Base-by-base conservation (phyloP, 2,329 filamentous ascomycete genomes). In the Curvularia spicifera region DNA sequence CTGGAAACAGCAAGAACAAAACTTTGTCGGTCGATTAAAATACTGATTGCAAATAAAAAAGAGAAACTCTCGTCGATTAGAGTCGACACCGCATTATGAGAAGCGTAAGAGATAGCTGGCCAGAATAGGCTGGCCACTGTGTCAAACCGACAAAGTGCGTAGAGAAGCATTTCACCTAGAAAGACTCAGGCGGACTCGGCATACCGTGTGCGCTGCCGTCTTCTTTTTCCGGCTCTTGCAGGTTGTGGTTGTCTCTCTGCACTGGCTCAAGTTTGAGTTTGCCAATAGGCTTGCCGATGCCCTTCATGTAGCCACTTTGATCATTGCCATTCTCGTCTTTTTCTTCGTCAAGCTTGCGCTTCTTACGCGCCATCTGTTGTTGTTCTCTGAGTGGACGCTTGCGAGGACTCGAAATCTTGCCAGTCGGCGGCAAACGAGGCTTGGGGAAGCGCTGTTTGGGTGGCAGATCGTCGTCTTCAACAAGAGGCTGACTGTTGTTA, bases 381-480 rank as follows among this genome's bases (percentile, higher is more conserved):
- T 93, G 91, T 74, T 95, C 91, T 72, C 90, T 89, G 22, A 91
- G 85, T 31, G 91, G 91, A 7, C 91, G 84, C 80, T 96, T 96
- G 68, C 93, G 87, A 31, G 91, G 91, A 51, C 88, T 90, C 10
- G 90, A 89, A 66, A 96, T 96, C 82, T 96, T 96, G 71, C 91
- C 91, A 20, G 89, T 93, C 80, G 91, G 79, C 80, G 89, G 81
- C 44, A 87, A 76, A 51, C 85, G 78, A 22, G 84, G 84, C 68
- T 85, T 86, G 28, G 84, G 83, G 68, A 85, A 85, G 37, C 92
- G 85, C 79, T 99, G 95, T 79, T 99, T 99, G 54, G 89, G 86
- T 15, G 96, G 95, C 24, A 99, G 81, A 67, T 99, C 94, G 72
- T 98, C 91, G 78, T 99, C 95, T 80, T 99, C 95, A 51, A 96